A percentile compares a stretch with the other conserved stretches of the same genome.
Evolutionary conservation across 2,329 filamentous ascomycete genomes (phyloP).

Genomic region (Colletotrichum eremochloae): DNA sequence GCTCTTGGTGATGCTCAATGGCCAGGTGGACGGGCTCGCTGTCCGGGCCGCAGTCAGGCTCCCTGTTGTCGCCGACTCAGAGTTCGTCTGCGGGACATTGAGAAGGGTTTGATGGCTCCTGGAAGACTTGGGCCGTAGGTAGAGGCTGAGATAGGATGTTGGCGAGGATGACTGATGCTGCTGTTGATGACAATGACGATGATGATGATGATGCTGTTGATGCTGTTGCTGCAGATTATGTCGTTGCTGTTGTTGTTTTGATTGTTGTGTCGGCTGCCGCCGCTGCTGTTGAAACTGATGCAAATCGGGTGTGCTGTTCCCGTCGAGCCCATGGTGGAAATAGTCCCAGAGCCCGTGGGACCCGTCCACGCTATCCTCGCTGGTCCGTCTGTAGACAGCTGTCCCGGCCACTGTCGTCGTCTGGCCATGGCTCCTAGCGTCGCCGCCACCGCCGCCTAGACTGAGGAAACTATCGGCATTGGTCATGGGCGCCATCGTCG

Average conservation of each 20-base stretch:
- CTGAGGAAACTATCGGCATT: constrained; percentile 4
- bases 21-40: constrained; percentile 4
- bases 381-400: constrained; percentile 15
- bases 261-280: not conserved
- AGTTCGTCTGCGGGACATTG: constrained; percentile 15
- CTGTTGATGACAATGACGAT: no score
- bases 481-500: constrained; percentile 38
- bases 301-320: constrained; percentile 36
- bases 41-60: not conserved
- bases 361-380: constrained; percentile 36
- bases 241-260: not conserved
- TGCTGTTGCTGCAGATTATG: not conserved
- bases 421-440: constrained; percentile 27
- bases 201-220: no score
- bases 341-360: constrained; percentile 37
- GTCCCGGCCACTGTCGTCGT: constrained; percentile 15
- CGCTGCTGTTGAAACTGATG: constrained; percentile 16
- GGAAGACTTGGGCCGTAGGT: constrained; percentile 32
- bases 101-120: constrained; percentile 19
- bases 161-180: constrained; percentile 13
- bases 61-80: constrained; percentile 12
- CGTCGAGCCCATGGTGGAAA: constrained; percentile 39
- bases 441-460: constrained; percentile 17
- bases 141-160: constrained; percentile 26
- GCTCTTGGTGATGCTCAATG: constrained; percentile 14